Base-by-base conservation (phyloP, 345 rosid genomes). In the Brassica rapa region DNA sequence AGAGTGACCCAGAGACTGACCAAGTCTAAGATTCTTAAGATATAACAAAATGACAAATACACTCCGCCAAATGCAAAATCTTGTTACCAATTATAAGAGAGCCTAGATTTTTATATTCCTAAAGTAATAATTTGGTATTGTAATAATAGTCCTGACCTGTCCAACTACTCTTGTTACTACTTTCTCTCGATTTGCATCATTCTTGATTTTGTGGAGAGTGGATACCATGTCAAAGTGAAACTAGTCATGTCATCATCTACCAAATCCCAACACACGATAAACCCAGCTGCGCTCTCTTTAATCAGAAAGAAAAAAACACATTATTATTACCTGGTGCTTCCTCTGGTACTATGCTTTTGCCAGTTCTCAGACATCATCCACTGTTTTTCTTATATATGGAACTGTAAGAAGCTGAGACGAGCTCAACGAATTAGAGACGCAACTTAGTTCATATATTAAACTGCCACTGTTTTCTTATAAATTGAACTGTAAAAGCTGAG, bases 121-220 rank as follows among this genome's bases (percentile, higher is more conserved):
- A 53, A 56, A 71, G 25, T 77, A 39, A 65, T 29, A 21, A 65
- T 65, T 78, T 59, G 24, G 63, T 32, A 11, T 43, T 55, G 68
- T 78, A 43, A 43, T 25, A n/a, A 65, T 64, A 30, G 55, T 66
- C 76, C 19, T 46, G 67, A 72, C 68, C 68, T 72, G 73, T 60
- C 64, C 51, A 78, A 78, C 77, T 73, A 72, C 77, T 78, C 43
- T 12, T 59, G 73, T 37, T 60, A 66, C 73, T 59, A 61, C 46
- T 43, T 32, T 59, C 37, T 66, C 62, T 56, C 46, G 41, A 21
- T 39, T 66, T 57, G 72, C 66, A 66, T 75, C 33, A 57, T 75
- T 75, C 55, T 62, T n/a, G 69, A 62, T 71, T 8, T n/a, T 19
- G 21, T 19, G 21, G 21, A 19, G 21, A 19, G 21, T 46, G 60